A percentile compares a stretch with the other conserved stretches of the same genome.
These are phyloP conservation scores for Mucor racemosus DNA, from an alignment of 371 early-diverging fungal genomes.

Conservation along the genomic window DNA sequence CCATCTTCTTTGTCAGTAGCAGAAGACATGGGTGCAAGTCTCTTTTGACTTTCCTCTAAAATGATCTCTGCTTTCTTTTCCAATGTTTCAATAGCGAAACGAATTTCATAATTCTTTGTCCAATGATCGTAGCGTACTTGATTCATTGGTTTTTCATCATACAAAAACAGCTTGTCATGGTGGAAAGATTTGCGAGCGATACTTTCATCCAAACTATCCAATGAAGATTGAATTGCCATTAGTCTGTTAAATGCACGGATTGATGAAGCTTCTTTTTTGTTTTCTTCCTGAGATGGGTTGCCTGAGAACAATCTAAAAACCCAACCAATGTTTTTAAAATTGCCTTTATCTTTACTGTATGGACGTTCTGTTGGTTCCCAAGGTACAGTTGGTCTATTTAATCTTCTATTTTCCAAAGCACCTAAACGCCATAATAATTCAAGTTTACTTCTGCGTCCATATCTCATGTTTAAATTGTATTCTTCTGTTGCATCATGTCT, in stretches of 20 bases:
- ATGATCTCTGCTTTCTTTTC: constrained; percentile 50
- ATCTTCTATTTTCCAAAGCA: constrained; percentile 57
- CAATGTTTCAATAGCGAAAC: constrained; percentile 42
- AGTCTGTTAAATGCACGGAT: constrained; percentile 71
- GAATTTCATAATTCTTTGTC: constrained; percentile 55
- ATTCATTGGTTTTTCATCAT: constrained; percentile 59
- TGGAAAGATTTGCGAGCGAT: constrained; percentile 63
- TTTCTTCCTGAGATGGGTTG: constrained; percentile 69
- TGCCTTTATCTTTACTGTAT: constrained; percentile 59
- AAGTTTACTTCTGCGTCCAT: constrained; percentile 74
- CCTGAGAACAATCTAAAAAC: constrained; percentile 72
- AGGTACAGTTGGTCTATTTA: constrained; percentile 65
- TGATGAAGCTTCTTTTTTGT: constrained; percentile 65
- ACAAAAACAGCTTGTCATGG: constrained; percentile 60
- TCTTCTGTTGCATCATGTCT: constrained; percentile 62
- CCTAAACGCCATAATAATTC: constrained; percentile 72
- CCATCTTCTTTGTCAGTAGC: constrained; percentile 23
- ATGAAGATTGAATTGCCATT: constrained; percentile 66
- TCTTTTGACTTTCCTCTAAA: constrained; percentile 31
- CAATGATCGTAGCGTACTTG: constrained; percentile 62
- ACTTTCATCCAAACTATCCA: constrained; percentile 69
- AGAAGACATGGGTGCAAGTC: constrained; percentile 28
- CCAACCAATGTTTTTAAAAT: constrained; percentile 72
- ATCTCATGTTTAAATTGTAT: constrained; percentile 72
- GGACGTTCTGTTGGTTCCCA: constrained; percentile 64